phyloP scores from a whole-genome alignment of 2,329 filamentous ascomycete genomes.

The Exophiala sp. region DNA sequence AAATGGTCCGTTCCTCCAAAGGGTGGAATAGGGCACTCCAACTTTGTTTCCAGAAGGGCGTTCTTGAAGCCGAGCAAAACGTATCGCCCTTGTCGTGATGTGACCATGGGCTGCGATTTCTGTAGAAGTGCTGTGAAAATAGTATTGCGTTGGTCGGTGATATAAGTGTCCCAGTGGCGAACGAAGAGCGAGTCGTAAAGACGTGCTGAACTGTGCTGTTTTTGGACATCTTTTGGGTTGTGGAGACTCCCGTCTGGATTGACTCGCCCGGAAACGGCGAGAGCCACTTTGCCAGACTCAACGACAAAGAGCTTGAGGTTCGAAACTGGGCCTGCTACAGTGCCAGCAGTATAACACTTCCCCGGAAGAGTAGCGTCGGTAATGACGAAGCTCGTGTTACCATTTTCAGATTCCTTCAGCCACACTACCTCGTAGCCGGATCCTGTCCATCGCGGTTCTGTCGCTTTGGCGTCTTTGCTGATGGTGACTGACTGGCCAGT shows the following conservation, averaged over 20 bases:
- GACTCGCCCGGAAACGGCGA: slow-evolving; percentile 45
- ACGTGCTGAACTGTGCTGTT: slow-evolving; percentile 42
- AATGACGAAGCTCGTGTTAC: slow-evolving; percentile 43
- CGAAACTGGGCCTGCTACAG: slow-evolving; percentile 42
- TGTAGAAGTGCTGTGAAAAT: slow-evolving; percentile 47
- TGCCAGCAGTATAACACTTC: slow-evolving; percentile 41
- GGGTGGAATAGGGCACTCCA: slow-evolving; percentile 45
- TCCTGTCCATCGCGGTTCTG: slow-evolving; percentile 45
- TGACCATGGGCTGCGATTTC: slow-evolving; percentile 36
- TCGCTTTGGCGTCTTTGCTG: slow-evolving; percentile 42
- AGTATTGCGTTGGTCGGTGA: slow-evolving; percentile 45
- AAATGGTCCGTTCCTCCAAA: slow-evolving; percentile 45
- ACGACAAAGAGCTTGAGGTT: slow-evolving; percentile 42
- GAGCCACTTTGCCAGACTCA: slow-evolving; percentile 40
- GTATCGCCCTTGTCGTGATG: slow-evolving; percentile 35
- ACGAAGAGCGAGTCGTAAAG: slow-evolving; percentile 49
- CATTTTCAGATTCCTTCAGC: slow-evolving; percentile 41
- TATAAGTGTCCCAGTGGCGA: slow-evolving; percentile 49
- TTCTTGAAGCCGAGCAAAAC: slow-evolving; percentile 41
- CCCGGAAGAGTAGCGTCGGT: slow-evolving; percentile 38
- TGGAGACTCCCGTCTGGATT: slow-evolving; percentile 45
- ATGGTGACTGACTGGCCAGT: slow-evolving; percentile 39
- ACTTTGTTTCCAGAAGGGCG: slow-evolving; percentile 35
- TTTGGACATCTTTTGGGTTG: slow-evolving; percentile 46
- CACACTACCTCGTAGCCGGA: slow-evolving; percentile 41